phyloP scores from a whole-genome alignment of 140 eudicot species.

The Oenanthe javanica region DNA sequence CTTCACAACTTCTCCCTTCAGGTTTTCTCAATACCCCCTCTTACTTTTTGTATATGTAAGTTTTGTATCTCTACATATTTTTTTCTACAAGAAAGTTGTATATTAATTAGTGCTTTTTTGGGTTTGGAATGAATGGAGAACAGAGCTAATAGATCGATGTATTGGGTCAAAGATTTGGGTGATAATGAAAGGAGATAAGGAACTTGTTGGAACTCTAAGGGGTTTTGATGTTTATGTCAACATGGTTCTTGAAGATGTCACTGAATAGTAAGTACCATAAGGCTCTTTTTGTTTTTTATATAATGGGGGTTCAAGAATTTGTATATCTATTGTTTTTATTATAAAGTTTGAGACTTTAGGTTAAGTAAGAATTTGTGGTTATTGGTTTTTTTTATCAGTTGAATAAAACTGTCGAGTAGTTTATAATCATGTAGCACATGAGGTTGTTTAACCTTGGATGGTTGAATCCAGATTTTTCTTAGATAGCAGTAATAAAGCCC shows the following conservation, averaged over 20 bases:
- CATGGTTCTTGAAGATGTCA: slow-evolving; percentile 53
- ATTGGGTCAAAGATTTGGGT: slow-evolving; percentile 51
- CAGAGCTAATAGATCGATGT: slow-evolving; percentile 50
- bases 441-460: background rate
- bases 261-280: slow-evolving; percentile 33
- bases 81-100: background rate
- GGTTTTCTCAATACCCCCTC: background rate
- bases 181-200: slow-evolving; percentile 56
- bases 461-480: background rate
- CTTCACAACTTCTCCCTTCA: slow-evolving; percentile 36
- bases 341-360: background rate
- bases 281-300: background rate
- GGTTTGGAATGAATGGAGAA: background rate
- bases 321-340: background rate
- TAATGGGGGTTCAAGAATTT: background rate
- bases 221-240: slow-evolving; percentile 54
- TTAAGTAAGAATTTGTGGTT: background rate
- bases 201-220: slow-evolving; percentile 42
- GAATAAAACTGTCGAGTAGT: too few relatives aligned
- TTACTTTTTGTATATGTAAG: background rate
- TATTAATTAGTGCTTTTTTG: background rate
- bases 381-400: background rate
- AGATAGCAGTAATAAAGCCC: background rate
- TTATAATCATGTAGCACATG: background rate
- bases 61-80: slow-evolving; percentile 2